phyloP scores from a whole-genome alignment of 1,139 yeast genomes.

The Diutina pseudorugosa region DNA sequence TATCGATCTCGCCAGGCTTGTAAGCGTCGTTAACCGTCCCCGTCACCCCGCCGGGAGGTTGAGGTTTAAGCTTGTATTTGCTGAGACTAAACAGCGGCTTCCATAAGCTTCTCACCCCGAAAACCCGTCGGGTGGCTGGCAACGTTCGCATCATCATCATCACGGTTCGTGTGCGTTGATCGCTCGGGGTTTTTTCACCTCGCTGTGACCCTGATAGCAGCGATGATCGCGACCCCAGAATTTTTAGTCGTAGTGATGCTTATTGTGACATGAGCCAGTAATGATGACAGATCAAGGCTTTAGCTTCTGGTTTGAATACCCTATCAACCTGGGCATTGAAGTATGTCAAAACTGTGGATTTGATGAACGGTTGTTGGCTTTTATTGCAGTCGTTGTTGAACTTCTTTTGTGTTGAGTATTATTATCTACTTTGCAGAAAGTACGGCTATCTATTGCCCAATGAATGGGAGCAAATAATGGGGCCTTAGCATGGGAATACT shows the following conservation, averaged over 20 bases:
- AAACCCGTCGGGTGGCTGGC: not conserved
- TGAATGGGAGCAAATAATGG: too few relatives aligned
- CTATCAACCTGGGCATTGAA: too few relatives aligned
- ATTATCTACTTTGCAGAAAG: too few relatives aligned
- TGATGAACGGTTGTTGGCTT: too few relatives aligned
- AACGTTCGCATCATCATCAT: not conserved
- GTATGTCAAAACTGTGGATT: too few relatives aligned
- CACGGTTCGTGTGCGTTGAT: not conserved
- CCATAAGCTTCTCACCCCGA: constrained; percentile 3
- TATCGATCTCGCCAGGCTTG: not conserved
- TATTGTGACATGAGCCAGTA: too few relatives aligned
- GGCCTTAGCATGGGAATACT: too few relatives aligned
- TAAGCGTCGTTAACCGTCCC: not conserved
- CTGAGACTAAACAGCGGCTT: not conserved
- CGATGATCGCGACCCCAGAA: not conserved
- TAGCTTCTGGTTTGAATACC: too few relatives aligned
- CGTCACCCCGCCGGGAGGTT: constrained; percentile 3
- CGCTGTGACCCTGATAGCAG: not conserved
- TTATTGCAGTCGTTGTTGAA: too few relatives aligned
- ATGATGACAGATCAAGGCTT: too few relatives aligned
- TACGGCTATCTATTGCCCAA: too few relatives aligned
- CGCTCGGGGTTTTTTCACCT: not conserved
- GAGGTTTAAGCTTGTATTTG: not conserved
- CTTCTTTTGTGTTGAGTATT: too few relatives aligned
- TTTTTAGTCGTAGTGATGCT: not conserved